A percentile compares a stretch with the other conserved stretches of the same genome.
These are phyloP conservation scores for Caloboletus firmus DNA, from an alignment of 1,284 basidiomycete species.

Conservation along the genomic window DNA sequence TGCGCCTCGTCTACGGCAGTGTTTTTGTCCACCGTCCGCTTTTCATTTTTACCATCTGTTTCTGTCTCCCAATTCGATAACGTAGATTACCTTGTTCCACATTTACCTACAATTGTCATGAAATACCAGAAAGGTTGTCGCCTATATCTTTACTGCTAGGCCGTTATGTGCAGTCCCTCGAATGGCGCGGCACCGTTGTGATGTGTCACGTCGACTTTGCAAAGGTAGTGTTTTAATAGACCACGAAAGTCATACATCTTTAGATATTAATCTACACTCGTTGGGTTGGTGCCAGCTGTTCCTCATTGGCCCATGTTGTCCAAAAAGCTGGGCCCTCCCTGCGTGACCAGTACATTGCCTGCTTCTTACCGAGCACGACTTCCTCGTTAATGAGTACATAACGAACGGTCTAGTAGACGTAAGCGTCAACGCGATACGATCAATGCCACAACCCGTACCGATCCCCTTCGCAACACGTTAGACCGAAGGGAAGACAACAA, in stretches of 20 bases:
- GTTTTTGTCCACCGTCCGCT: slow-evolving; percentile 5
- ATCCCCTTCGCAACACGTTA: slow-evolving; percentile 39
- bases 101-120: slow-evolving; percentile 29
- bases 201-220: neutral
- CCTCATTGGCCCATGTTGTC: slow-evolving; percentile 55
- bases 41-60: slow-evolving; percentile 10
- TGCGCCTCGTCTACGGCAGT: slow-evolving; percentile 9
- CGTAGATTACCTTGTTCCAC: slow-evolving; percentile 33
- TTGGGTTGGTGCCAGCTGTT: slow-evolving; percentile 26
- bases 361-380: slow-evolving; percentile 49
- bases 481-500: neutral
- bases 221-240: neutral
- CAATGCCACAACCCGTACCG: slow-evolving; percentile 35
- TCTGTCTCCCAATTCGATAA: slow-evolving; percentile 20
- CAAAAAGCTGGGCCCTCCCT: slow-evolving; percentile 56
- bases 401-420: slow-evolving; percentile 48
- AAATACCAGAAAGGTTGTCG: slow-evolving; percentile 30
- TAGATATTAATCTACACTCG: slow-evolving; percentile 16
- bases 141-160: neutral
- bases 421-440: slow-evolving; percentile 1
- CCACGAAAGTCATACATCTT: neutral
- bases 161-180: neutral
- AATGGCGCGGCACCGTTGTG: neutral
- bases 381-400: slow-evolving; percentile 62
- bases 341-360: slow-evolving; percentile 61